Base-by-base conservation (phyloP, 768 basidiomycete genomes). In the Boletus edulis region DNA sequence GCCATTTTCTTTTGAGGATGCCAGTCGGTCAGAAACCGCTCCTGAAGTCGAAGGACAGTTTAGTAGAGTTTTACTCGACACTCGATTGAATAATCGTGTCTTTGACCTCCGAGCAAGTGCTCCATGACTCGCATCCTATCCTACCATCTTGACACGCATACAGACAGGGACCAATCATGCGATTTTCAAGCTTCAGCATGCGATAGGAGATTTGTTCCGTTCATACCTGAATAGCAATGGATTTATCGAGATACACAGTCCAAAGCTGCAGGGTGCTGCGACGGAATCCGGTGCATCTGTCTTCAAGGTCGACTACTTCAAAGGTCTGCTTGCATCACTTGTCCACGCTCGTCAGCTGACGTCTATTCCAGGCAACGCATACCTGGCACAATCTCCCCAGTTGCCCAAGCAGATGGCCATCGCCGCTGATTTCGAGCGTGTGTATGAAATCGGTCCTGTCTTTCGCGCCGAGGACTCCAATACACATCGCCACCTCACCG, bases 401-500 rank as follows among this genome's bases (percentile, higher is more conserved):
- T 79, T 98, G 15, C 92, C 94, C 48, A 99, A 99, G 73, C 97
- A 99, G 74, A 99, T 99, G 97, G 91, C 90, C 56, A 98, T 99
- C 64, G 94, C 97, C 34, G 94, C 93, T 51, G 97, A 98, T 75
- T 94, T 98, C 68, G 97, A 98, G 72, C 84, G 94, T 32, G 97
- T 99, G 9, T 99, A 95, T 74, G 97, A 99, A 74, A 94, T 99
- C 57, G 97, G 87, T 0, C 85, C 88, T 52, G 96, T 98, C 52
- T 98, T 98, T 79, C 92, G 97, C 58, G 97, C 97, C 15, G 97
- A 98, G 73, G 85, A 98, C 72, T 89, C 96, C 45, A 93, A 95
- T 73, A 98, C 97, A 3, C 93, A 98, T 69, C 89, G 97, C 48
- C 97, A 99, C 77, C 80, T 99, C 76, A 98, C 97, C 18, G 97